Base-by-base conservation (phyloP, 192 early-diverging fungal species). In the Entomortierella parvispora region DNA sequence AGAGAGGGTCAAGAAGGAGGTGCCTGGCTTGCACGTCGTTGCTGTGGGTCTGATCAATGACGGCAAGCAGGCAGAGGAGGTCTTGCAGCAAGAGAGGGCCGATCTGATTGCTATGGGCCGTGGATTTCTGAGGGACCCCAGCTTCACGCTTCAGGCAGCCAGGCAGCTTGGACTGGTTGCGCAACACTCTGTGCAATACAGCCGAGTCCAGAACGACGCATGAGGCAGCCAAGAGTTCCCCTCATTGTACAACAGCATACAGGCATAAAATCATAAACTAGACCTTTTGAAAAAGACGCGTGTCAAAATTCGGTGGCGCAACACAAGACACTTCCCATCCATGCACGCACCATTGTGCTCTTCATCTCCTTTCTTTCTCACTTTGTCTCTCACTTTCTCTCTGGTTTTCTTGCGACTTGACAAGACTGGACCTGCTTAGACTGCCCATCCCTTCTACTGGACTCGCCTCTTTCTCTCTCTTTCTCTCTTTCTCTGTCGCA, bases 31-130 rank as follows among this genome's bases (percentile, higher is more conserved):
- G 9, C 3, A 54, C 15, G 85, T 90, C 1, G 89, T 80, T 2
- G 84, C 92, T 8, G 95, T 96, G 7, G 93, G 92, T 0, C 42
- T 86, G 4, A 98, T 98, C 67, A 87, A 82, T 15, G 83, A 87
- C 12, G 78, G 84, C 17, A 37, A 82, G 23, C 86, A 93, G 53
- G 93, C 93, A 0, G 88, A 97, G n/a, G 82, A 81, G 3, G 85
- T 95, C 28, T 37, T 98, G 8, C 68, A 84, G 34, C 48, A 77
- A 0, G 81, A 83, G 7, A 65, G 79, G 47, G 95, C 96, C 0
- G 94, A 97, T 68, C 47, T 91, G 40, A 80, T 97, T 22, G 83
- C 91, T 11, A 32, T 97, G 2, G 96, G 80, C 6, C 86, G 95
- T 8, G 87, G 74, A 33, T 86, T 92, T 56, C 65, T 98, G 69